Evolutionary conservation across 306 rosid genomes (phyloP), one percentile per base, ranked within the genome.

Genomic region (Begonia peltatifolia): DNA sequence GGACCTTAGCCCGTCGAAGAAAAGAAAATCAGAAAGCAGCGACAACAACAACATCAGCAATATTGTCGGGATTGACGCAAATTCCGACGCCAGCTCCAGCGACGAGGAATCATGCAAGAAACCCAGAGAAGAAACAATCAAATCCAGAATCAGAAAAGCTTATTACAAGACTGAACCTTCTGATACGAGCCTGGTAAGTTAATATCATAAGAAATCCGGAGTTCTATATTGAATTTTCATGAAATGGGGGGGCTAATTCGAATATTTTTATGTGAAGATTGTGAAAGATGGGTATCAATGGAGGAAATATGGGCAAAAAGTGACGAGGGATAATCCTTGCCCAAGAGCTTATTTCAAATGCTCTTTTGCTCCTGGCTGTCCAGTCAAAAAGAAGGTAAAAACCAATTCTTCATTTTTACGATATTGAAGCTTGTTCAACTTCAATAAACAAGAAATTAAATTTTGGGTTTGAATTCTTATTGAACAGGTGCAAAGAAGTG

Each of bases 321-420:
- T 92, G 60, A 92, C 99, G 3, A 86, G 99, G 68, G 99, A 92
- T 61, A 92, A 92, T 57, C 99, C 99, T 63, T 86, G 72, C 38
- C 99, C 99, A 14, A 77, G 99, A 72, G 99, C 99, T 52, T 92
- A 92, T 76, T 92, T 92, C 89, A 92, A 83, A 70, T 92, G 99
- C 75, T 92, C 99, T 46, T 92, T 92, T 63, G 99, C 99, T 68
- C 99, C 99, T 50, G 70, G 65, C 47, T 92, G 99, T 65, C 94
- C 92, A 9, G 99, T 92, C 15, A 92, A 92, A 68, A 92, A 86
- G 93, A 92, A 92, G 96, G 99, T 92, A 64, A 57, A 42, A 12
- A 36, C 9, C 9, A 30, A 30, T 2, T 30, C 38, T 7, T 30
- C 38, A 5, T 30, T 30, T 5, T 30, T 6, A 2, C 9, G 38